phyloP scores from a whole-genome alignment of 306 rosid species.

The Rosa persica region DNA sequence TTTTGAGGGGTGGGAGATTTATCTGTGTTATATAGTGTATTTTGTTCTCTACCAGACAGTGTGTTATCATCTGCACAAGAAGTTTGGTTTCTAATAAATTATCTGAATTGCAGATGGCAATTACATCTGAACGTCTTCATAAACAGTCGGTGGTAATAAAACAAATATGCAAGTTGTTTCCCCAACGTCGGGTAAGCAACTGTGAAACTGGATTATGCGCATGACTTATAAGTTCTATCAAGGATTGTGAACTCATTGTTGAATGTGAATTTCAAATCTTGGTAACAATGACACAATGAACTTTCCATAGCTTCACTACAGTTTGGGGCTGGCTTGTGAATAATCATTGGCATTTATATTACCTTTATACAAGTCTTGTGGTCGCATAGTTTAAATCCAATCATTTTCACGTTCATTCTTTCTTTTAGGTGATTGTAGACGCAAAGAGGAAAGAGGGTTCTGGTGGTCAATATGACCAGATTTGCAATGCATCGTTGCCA shows the following conservation, averaged over 20 bases:
- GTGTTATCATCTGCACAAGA: conserved; percentile 6
- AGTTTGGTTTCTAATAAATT: conserved; percentile 17
- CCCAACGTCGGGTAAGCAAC: conserved; percentile 80
- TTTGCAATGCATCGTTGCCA: conserved; percentile 88
- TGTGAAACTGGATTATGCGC: conserved; percentile 26
- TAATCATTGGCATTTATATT: not conserved
- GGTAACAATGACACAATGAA: not conserved
- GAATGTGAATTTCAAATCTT: conserved; percentile 14
- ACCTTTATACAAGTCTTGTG: conserved; percentile 5
- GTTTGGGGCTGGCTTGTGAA: not conserved
- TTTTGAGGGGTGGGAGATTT: conserved; percentile 14
- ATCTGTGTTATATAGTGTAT: conserved; percentile 19
- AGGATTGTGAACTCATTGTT: not conserved
- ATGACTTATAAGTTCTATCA: not conserved
- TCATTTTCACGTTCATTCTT: conserved; percentile 14
- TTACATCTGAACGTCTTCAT: conserved; percentile 89
- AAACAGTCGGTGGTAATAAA: conserved; percentile 85
- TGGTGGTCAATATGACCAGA: conserved; percentile 72
- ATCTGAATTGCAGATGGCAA: conserved; percentile 70
- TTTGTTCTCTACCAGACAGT: not conserved
- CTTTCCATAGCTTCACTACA: not conserved
- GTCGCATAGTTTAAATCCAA: not conserved
- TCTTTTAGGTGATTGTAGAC: conserved; percentile 55
- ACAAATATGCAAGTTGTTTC: conserved; percentile 92
- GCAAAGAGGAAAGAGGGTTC: conserved; percentile 64